Evolutionary conservation across 176 grass and related monocot species (phyloP).

Genomic region (Bonia amplexicaulis): DNA sequence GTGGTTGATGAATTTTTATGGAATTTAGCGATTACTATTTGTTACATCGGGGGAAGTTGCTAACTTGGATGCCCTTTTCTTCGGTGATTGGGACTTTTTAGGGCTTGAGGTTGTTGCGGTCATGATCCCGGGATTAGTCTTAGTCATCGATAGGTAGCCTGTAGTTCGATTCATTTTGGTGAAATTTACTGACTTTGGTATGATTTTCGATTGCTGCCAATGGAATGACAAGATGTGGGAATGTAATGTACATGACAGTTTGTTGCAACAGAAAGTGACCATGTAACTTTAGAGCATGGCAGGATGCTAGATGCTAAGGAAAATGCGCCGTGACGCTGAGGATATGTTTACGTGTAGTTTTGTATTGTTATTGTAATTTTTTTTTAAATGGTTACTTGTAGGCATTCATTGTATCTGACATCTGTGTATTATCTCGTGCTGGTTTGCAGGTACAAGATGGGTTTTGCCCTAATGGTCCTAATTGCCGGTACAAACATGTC

Average conservation of each 20-base stretch:
- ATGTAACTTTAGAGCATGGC: not conserved
- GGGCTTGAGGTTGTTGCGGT: not conserved
- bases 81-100: not conserved
- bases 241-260: not conserved
- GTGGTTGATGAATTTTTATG: not conserved
- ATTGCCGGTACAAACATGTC: conserved; percentile 82
- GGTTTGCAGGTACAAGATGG: conserved; percentile 85
- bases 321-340: not conserved
- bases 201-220: not conserved
- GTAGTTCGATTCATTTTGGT: not conserved
- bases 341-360: not conserved
- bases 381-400: not conserved
- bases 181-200: not conserved
- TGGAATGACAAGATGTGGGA: conserved; percentile 3
- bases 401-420: not conserved
- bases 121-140: not conserved
- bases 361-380: not conserved
- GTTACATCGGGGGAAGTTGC: not conserved
- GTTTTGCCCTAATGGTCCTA: conserved; percentile 90
- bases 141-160: not conserved
- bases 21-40: not conserved
- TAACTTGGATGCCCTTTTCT: not conserved
- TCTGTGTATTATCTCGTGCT: not conserved
- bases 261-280: not conserved
- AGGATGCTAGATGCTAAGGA: not conserved